Base-by-base conservation (phyloP, 257 asterid species). In the Marsdenia floribunda region DNA sequence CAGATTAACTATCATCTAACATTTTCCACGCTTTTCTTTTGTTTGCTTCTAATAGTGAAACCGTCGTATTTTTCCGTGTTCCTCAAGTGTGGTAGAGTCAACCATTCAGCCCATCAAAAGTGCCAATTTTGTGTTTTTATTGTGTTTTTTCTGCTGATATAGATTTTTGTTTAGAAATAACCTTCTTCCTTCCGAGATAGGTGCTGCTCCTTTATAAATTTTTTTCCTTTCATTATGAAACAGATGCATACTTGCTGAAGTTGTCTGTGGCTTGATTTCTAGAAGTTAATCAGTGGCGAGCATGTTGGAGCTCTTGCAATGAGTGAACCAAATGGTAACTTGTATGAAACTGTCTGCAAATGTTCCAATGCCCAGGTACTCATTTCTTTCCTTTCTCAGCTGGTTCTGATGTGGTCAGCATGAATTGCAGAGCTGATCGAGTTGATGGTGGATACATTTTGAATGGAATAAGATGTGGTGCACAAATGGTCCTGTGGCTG, bases 401-500 rank as follows among this genome's bases (percentile, higher is more conserved):
- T 82, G 99, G 99, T 22, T 95, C 99, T 60, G 99, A 95, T 86
- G 98, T 92, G 52, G 90, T 92, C 76, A 85, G 96, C 89, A 95
- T 95, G 99, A 95, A 90, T 84, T 95, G 99, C 89, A 88, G 78
- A 85, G 99, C 99, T 80, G 98, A 90, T 65, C 91, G 87, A 81
- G 77, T 83, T 85, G 87, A 88, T 82, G 99, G 96, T 70, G 99
- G 99, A 71, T 95, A 88, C 80, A 75, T 92, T 83, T 83, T 95
- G 37, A 95, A 92, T 79, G 99, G 81, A 95, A 92, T 82, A 95
- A 95, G 84, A 95, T 95, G 99, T 95, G 98, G 99, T 95, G 99
- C 90, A 95, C 99, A 60, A 95, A 95, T 83, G 99, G 99, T 72
- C 96, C 98, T 46, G 73, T 73, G 76, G 98, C 99, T 74, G 87